Conservation (phyloP, 495 filamentous ascomycete species). For the Stereocaulon alpinum region DNA sequence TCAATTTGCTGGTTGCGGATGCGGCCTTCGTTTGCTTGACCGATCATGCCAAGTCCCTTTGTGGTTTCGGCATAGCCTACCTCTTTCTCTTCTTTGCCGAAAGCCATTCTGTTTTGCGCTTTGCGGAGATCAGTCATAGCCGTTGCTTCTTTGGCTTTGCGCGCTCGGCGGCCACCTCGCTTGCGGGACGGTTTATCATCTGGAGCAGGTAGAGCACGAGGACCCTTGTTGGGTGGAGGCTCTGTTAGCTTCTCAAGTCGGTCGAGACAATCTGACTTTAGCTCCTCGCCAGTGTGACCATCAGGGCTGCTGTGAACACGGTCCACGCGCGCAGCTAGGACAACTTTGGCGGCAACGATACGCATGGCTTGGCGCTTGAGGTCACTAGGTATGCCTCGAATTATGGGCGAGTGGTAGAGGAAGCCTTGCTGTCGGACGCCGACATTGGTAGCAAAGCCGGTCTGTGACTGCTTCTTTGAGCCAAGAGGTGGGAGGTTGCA, state of each 20-base stretch:
- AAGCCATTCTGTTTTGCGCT: slow-evolving; percentile 90
- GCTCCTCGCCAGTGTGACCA: slow-evolving; percentile 73
- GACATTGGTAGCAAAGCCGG: slow-evolving; percentile 88
- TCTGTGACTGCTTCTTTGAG: slow-evolving; percentile 69
- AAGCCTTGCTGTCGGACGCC: slow-evolving; percentile 89
- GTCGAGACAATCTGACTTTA: slow-evolving; percentile 71
- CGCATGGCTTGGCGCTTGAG: slow-evolving; percentile 92
- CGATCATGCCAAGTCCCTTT: slow-evolving; percentile 89
- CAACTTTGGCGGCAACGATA: slow-evolving; percentile 86
- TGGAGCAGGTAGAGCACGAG: slow-evolving; percentile 79
- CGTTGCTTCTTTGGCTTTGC: slow-evolving; percentile 92
- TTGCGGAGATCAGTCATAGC: slow-evolving; percentile 97
- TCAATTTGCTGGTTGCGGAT: slow-evolving; percentile 85
- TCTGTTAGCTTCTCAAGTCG: slow-evolving; percentile 91
- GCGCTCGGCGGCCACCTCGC: slow-evolving; percentile 79
- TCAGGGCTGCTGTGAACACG: slow-evolving; percentile 73
- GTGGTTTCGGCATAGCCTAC: slow-evolving; percentile 89
- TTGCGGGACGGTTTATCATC: slow-evolving; percentile 94
- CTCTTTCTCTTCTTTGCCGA: slow-evolving; percentile 92
- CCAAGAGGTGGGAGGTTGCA: slow-evolving; percentile 88
- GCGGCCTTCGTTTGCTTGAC: slow-evolving; percentile 73
- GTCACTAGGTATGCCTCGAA: slow-evolving; percentile 71
- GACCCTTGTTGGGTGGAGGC: slow-evolving; percentile 82
- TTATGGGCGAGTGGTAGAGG: slow-evolving; percentile 81
- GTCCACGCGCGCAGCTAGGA: slow-evolving; percentile 82